phyloP scores from a whole-genome alignment of 768 basidiomycete species.

The Lactarius deliciosus region DNA sequence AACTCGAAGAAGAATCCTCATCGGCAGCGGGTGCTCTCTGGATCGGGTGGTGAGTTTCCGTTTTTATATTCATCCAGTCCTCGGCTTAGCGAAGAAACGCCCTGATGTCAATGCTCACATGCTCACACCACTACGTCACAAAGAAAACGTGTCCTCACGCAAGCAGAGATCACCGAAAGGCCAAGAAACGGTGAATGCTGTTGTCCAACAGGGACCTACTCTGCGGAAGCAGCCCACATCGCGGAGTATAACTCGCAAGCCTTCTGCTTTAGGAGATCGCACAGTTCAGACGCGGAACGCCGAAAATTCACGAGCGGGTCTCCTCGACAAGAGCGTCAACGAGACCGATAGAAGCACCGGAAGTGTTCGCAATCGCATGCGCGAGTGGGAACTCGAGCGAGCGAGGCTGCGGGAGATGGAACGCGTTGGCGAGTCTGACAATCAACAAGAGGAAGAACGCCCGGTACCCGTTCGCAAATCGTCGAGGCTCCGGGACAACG shows the following conservation, averaged over 20 bases:
- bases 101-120: conserved; percentile 18
- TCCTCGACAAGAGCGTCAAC: conserved; percentile 32
- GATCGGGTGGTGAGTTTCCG: conserved; percentile 18
- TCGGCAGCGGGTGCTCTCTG: conserved; percentile 20
- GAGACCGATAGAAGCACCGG: conserved; percentile 29
- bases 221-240: conserved; percentile 18
- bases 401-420: conserved; percentile 70
- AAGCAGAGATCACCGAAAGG: conserved; percentile 14
- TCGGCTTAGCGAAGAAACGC: conserved; percentile 21
- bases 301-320: conserved; percentile 30
- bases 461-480: conserved; percentile 15
- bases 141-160: conserved; percentile 10
- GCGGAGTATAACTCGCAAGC: conserved; percentile 30
- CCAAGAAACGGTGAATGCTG: conserved; percentile 19
- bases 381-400: conserved; percentile 75
- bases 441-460: conserved; percentile 16
- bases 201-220: conserved; percentile 13
- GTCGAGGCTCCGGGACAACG: conserved; percentile 18
- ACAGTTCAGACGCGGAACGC: conserved; percentile 28
- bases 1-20: conserved; percentile 6
- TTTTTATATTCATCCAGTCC: conserved; percentile 3
- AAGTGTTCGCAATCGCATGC: conserved; percentile 56
- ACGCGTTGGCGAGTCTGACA: conserved; percentile 41
- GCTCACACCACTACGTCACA: conserved; percentile 13
- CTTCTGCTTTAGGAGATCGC: conserved; percentile 27